Percentiles rank a stretch among this genome's conserved stretches.
phyloP scores from a whole-genome alignment of 75 land plant species.

The Azolla pinnata region DNA sequence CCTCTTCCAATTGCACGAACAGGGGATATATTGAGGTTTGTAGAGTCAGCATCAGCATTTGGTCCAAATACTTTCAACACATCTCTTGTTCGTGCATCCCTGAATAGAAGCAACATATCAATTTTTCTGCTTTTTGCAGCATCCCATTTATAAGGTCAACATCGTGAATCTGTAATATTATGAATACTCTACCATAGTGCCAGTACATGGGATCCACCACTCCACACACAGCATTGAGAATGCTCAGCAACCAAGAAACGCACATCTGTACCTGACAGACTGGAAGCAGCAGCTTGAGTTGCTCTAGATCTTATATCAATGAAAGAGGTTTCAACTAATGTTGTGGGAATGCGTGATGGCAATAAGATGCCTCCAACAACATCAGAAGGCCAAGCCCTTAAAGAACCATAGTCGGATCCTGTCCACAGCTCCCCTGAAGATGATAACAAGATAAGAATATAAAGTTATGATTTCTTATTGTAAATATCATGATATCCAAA shows the following conservation, averaged over 20 bases:
- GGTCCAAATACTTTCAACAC: constrained; percentile 66
- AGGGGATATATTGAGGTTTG: constrained; percentile 43
- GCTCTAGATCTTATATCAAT: constrained; percentile 58
- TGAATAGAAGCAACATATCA: too few species aligned
- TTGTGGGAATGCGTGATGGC: constrained; percentile 28
- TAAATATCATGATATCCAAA: not conserved
- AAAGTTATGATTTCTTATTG: not conserved
- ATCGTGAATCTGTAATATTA: too few species aligned
- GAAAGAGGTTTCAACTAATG: constrained; percentile 49
- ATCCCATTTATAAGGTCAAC: too few species aligned
- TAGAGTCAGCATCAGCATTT: constrained; percentile 52
- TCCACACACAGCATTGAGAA: constrained; percentile 65
- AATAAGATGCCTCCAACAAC: constrained; percentile 39
- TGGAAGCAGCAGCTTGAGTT: constrained; percentile 43
- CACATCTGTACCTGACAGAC: constrained; percentile 54
- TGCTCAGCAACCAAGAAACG: constrained; percentile 56
- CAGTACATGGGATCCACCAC: constrained; percentile 46
- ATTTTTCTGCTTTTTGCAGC: too few species aligned
- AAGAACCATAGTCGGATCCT: constrained; percentile 65
- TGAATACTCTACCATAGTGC: constrained; percentile 67
- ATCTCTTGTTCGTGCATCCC: constrained; percentile 82
- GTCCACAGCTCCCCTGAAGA: constrained; percentile 87
- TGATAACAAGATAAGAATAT: not conserved
- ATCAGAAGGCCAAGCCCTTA: constrained; percentile 80
- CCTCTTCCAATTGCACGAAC: constrained; percentile 32